Evolutionary conservation across 2,329 filamentous ascomycete species (phyloP), one percentile per base, ranked within the genome.

Genomic region (Ceratocystis albifundus): DNA sequence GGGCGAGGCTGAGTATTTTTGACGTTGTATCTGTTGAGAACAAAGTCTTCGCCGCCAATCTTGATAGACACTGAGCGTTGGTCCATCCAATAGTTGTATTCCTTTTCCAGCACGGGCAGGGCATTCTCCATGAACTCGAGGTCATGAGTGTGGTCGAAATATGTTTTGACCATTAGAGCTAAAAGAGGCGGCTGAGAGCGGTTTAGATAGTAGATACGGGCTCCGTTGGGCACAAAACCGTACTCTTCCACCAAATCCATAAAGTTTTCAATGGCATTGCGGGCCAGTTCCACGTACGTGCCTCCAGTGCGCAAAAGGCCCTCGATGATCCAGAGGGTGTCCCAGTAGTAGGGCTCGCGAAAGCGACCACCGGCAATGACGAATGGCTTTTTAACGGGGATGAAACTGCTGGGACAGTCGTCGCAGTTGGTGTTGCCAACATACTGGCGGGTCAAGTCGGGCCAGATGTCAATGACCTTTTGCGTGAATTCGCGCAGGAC

Each of bases 311-410:
- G 80, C 44, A 88, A 74, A 28, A 88, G 77, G 28, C 86, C 86
- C 74, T 86, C 82, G 61, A 88, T 70, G 62, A 88, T 86, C 84
- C 84, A 87, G 75, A 82, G 88, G 41, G 83, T 85, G 73, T 88
- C 85, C 85, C 85, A 88, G 73, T 88, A 88, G 72, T 88, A 88
- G 1, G 84, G 80, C 74, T 88, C 86, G 44, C 85, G 79, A 77
- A 88, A 88, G 36, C 86, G 83, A n/a, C 86, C 85, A 12, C 85
- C 85, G 2, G 85, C 85, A 17, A 88, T 80, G n/a, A 88, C 84
- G 71, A 88, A 88, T 2, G 84, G 85, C 67, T 83, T 81, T 71
- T 86, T 86, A 68, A 88, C 72, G 5, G 84, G 83, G 66, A 88
- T 82, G 74, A 86, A 88, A 72, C 84, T 87, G 70, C 80, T 80